These are phyloP conservation scores for Plasmodiophora brassicae DNA, from an alignment of 208 protist species.

Conservation along the genomic window DNA sequence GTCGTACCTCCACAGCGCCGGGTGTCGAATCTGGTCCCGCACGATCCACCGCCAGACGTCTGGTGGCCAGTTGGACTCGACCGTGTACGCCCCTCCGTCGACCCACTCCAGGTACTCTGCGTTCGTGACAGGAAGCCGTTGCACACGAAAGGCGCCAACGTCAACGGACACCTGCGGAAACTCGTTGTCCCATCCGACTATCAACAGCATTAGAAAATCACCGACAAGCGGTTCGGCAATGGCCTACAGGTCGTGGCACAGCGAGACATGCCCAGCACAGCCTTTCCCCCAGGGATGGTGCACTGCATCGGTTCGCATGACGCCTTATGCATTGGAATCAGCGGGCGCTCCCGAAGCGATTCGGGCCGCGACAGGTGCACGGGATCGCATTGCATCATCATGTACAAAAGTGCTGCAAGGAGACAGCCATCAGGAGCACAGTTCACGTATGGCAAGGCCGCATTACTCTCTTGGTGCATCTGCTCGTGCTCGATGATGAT, in stretches of 20 bases:
- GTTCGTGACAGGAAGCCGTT: background rate
- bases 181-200: constrained; percentile 33
- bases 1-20: constrained; percentile 2
- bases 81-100: background rate
- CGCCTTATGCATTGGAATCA: background rate
- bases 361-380: background rate
- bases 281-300: background rate
- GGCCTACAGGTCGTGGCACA: background rate
- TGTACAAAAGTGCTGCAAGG: background rate
- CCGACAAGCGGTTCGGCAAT: background rate
- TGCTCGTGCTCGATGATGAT: constrained; percentile 1
- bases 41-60: background rate
- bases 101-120: background rate
- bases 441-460: background rate
- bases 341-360: background rate
- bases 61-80: background rate
- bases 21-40: background rate
- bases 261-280: background rate
- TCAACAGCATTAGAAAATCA: background rate
- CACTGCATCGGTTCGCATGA: background rate
- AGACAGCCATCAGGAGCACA: background rate
- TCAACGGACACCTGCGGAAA: background rate
- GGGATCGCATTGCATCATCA: constrained; percentile 1
- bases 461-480: constrained; percentile 32
- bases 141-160: background rate